phyloP scores from a whole-genome alignment of 78 protist genomes.

The Dictyostelium brefeldianum region DNA sequence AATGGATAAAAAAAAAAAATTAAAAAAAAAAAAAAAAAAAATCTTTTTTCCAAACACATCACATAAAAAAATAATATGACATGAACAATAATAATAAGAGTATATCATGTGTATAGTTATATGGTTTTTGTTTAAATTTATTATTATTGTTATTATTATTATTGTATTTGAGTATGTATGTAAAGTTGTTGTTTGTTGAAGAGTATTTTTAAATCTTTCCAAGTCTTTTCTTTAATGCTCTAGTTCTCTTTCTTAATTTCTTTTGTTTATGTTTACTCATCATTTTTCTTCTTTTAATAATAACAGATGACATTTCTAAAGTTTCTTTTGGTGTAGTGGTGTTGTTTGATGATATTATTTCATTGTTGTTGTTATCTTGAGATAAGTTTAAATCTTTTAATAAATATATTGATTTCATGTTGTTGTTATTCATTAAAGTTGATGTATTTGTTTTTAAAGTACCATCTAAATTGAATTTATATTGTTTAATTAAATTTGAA shows the following conservation, averaged over 20 bases:
- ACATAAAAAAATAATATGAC: too few species aligned
- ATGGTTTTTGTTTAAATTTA: neutral
- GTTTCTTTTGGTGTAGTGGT: neutral
- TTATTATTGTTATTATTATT: neutral
- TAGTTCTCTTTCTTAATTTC: conserved; percentile 64
- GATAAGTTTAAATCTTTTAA: neutral
- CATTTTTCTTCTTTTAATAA: conserved; percentile 43
- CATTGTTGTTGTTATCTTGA: neutral
- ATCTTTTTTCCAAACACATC: too few species aligned
- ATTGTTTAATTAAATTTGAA: neutral
- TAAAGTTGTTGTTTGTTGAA: too few species aligned
- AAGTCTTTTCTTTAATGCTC: conserved; percentile 75
- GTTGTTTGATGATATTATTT: neutral
- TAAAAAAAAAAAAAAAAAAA: too few species aligned
- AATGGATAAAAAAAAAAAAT: too few species aligned
- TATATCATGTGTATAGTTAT: neutral
- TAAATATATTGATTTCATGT: neutral
- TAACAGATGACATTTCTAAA: conserved; percentile 39
- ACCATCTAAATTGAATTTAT: conserved; percentile 39
- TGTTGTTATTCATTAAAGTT: neutral
- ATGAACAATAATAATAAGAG: too few species aligned
- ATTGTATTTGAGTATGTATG: neutral
- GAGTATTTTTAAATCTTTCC: conserved; percentile 60
- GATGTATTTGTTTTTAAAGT: neutral
- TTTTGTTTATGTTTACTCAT: conserved; percentile 79